Percentiles rank a stretch among this genome's conserved stretches.
Evolutionary conservation across 2,329 filamentous ascomycete species (phyloP).

Genomic region (Scorias spongiosa): DNA sequence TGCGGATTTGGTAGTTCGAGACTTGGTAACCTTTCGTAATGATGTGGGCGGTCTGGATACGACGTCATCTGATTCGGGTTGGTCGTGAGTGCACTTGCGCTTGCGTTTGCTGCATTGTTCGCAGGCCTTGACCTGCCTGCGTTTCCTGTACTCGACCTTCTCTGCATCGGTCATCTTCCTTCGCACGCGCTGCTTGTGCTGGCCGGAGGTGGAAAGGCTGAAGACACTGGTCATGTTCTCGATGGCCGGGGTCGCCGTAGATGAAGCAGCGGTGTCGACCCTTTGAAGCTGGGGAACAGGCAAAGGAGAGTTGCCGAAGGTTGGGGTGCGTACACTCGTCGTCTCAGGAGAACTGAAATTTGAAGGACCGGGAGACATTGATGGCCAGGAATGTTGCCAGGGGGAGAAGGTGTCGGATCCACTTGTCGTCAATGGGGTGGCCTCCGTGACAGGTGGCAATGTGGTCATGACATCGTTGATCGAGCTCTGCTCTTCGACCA

Average conservation of each 20-base stretch:
- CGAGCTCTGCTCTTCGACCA: conserved; percentile 20
- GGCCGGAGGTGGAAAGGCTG: conserved; percentile 16
- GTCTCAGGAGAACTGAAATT: conserved; percentile 19
- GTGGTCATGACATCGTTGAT: conserved; percentile 11
- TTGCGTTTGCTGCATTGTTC: conserved; percentile 22
- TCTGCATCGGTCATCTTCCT: conserved; percentile 25
- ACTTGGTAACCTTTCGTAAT: conserved; percentile 7
- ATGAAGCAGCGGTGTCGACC: conserved; percentile 1
- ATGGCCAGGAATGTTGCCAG: conserved; percentile 17
- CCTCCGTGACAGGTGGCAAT: conserved; percentile 2
- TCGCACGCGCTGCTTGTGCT: conserved; percentile 19
- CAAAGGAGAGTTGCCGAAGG: conserved; percentile 12
- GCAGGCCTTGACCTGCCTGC: conserved; percentile 22
- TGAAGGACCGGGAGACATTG: conserved; percentile 15
- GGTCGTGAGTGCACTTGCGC: conserved; percentile 20
- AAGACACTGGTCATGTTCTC: conserved; percentile 25
- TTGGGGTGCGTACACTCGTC: conserved; percentile 14
- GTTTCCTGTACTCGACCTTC: conserved; percentile 23
- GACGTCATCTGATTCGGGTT: conserved; percentile 16
- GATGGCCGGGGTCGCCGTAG: conserved; percentile 12
- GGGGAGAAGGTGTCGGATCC: conserved; percentile 7
- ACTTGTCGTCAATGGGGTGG: conserved; percentile 1
- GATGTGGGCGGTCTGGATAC: conserved; percentile 1
- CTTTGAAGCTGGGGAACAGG: neutral
- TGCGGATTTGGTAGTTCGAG: neutral